phyloP scores from a whole-genome alignment of 2,329 filamentous ascomycete species.

The Sclerotinia subarctica region DNA sequence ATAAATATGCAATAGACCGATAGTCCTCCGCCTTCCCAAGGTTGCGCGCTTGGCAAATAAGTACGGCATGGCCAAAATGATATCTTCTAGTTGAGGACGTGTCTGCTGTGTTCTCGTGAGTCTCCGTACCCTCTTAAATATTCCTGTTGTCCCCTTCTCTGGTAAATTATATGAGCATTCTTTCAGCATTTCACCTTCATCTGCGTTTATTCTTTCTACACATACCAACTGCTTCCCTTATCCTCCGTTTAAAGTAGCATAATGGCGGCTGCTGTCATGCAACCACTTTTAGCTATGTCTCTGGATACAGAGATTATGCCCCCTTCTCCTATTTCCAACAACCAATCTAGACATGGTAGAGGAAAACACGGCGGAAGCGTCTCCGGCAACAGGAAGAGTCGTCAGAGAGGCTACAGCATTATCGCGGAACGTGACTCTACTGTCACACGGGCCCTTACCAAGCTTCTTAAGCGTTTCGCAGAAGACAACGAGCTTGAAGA shows the following conservation, averaged over 20 bases:
- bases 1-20: background rate
- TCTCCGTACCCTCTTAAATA: background rate
- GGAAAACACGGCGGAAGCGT: constrained; percentile 36
- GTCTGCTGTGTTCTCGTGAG: background rate
- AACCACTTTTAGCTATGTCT: constrained; percentile 32
- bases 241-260: constrained; percentile 18
- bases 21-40: background rate
- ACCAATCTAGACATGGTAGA: constrained; percentile 37
- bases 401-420: constrained; percentile 43
- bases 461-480: constrained; percentile 43
- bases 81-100: background rate
- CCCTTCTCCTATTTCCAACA: constrained; percentile 36
- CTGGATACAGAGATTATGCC: constrained; percentile 37
- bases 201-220: background rate
- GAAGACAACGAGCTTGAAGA: constrained; percentile 41
- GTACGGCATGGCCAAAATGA: background rate
- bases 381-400: constrained; percentile 37
- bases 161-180: background rate
- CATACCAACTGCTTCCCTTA: background rate
- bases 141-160: background rate
- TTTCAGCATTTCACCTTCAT: background rate
- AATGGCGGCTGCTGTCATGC: constrained; percentile 37
- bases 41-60: constrained; percentile 4
- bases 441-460: constrained; percentile 44
- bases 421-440: constrained; percentile 43